phyloP scores from a whole-genome alignment of 768 basidiomycete species.

The Naganishia vaughanmartiniae region DNA sequence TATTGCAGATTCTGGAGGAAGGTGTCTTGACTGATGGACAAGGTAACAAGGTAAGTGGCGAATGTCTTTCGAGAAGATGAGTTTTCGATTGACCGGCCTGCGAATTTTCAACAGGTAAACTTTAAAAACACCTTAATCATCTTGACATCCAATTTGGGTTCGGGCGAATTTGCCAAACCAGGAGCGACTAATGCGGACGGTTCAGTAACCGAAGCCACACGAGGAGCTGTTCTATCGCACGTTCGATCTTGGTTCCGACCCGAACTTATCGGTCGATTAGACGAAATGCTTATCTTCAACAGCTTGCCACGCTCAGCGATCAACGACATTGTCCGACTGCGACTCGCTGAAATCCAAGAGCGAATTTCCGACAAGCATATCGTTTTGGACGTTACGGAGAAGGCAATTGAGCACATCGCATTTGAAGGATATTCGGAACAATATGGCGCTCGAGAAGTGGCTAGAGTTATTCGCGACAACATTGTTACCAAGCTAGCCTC shows the following conservation, averaged over 20 bases:
- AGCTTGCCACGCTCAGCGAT: conserved; percentile 74
- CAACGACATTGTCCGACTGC: conserved; percentile 71
- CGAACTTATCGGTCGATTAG: conserved; percentile 83
- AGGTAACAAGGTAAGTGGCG: conserved; percentile 53
- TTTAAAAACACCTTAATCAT: conserved; percentile 95
- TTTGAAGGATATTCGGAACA: conserved; percentile 74
- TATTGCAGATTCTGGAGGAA: conserved; percentile 87
- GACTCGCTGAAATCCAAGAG: conserved; percentile 69
- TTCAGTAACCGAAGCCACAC: conserved; percentile 63
- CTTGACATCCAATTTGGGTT: conserved; percentile 79
- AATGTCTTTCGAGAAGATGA: too few species aligned
- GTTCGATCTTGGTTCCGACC: conserved; percentile 82
- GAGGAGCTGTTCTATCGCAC: conserved; percentile 67
- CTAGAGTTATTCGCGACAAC: conserved; percentile 75
- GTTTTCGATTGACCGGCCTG: neutral
- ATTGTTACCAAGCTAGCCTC: conserved; percentile 79
- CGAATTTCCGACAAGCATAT: conserved; percentile 68
- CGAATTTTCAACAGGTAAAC: conserved; percentile 69
- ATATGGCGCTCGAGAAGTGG: conserved; percentile 84
- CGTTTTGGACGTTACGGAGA: conserved; percentile 65
- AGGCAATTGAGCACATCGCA: conserved; percentile 68
- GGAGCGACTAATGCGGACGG: conserved; percentile 66
- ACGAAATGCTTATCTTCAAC: conserved; percentile 69
- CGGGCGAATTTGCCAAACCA: conserved; percentile 55
- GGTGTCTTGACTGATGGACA: conserved; percentile 86